phyloP scores from a whole-genome alignment of 1,284 basidiomycete genomes.

The Rhizoctonia solani region DNA sequence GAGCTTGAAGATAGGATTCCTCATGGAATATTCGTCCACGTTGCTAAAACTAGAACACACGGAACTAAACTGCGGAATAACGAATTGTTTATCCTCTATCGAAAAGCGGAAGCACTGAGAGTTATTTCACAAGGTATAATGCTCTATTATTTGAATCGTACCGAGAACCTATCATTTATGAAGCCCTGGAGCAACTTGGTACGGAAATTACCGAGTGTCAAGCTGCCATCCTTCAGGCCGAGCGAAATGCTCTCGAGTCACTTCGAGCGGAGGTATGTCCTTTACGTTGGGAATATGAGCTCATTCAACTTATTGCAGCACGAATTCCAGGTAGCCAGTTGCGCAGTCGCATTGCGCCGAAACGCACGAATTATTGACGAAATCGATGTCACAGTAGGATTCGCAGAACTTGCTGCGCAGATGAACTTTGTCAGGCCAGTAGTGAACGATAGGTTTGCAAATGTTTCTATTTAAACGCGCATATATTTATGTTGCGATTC shows the following conservation, averaged over 20 bases:
- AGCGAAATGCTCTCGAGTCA: slow-evolving; percentile 70
- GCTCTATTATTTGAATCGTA: too few species aligned
- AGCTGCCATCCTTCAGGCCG: slow-evolving; percentile 58
- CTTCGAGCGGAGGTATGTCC: slow-evolving; percentile 65
- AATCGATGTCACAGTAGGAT: slow-evolving; percentile 82
- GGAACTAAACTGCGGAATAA: slow-evolving; percentile 51
- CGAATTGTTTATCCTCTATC: slow-evolving; percentile 61
- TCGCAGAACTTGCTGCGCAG: slow-evolving; percentile 82
- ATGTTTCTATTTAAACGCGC: neutral
- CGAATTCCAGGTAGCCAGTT: slow-evolving; percentile 60
- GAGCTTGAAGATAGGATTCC: slow-evolving; percentile 67
- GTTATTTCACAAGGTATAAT: slow-evolving; percentile 66
- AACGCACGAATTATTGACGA: slow-evolving; percentile 88
- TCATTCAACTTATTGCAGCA: neutral
- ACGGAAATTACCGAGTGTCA: slow-evolving; percentile 63
- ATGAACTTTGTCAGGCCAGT: slow-evolving; percentile 75
- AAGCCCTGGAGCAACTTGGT: slow-evolving; percentile 81
- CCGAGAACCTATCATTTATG: too few species aligned
- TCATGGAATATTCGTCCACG: slow-evolving; percentile 74
- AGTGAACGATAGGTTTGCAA: slow-evolving; percentile 65
- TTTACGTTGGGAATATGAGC: slow-evolving; percentile 8
- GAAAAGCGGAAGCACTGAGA: slow-evolving; percentile 66
- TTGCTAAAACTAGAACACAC: slow-evolving; percentile 64
- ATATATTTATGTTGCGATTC: neutral
- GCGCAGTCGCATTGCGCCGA: slow-evolving; percentile 60